phyloP scores from a whole-genome alignment of 1,139 yeast genomes.

The Eremothecium coryli region DNA sequence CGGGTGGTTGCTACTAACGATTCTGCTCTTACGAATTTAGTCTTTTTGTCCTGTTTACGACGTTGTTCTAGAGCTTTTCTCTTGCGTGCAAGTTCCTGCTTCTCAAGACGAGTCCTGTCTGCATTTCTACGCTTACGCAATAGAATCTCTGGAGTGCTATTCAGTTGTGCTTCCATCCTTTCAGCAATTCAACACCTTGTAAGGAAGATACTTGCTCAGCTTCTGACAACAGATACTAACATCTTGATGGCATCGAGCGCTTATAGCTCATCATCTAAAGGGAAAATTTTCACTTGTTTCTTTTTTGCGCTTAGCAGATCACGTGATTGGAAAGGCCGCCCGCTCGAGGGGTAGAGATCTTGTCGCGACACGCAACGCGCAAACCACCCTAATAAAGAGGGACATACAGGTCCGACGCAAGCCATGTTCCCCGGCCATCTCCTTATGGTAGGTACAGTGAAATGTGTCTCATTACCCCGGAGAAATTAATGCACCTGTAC shows the following conservation, averaged over 20 bases:
- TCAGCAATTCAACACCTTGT: too few relatives aligned
- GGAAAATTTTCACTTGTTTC: slow-evolving; percentile 2
- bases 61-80: slow-evolving; percentile 39
- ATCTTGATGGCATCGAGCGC: background rate
- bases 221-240: background rate
- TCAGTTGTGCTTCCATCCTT: slow-evolving; percentile 35
- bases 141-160: slow-evolving; percentile 67
- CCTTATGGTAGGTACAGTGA: too few relatives aligned
- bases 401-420: too few relatives aligned
- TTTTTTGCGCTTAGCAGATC: background rate
- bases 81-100: slow-evolving; percentile 40
- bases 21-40: slow-evolving; percentile 63
- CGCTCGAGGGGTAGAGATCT: background rate
- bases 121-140: slow-evolving; percentile 70
- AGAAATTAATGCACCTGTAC: too few relatives aligned
- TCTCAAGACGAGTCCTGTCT: slow-evolving; percentile 58
- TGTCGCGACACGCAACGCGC: background rate
- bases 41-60: slow-evolving; percentile 36
- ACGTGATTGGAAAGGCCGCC: background rate
- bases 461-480: too few relatives aligned
- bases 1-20: slow-evolving; percentile 55
- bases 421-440: too few relatives aligned
- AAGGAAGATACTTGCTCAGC: slow-evolving; percentile 8
- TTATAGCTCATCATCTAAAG: background rate
- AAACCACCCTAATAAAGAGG: background rate